Evolutionary conservation across 371 early-diverging fungal genomes (phyloP).

Genomic region (Actinomortierella ambigua): DNA sequence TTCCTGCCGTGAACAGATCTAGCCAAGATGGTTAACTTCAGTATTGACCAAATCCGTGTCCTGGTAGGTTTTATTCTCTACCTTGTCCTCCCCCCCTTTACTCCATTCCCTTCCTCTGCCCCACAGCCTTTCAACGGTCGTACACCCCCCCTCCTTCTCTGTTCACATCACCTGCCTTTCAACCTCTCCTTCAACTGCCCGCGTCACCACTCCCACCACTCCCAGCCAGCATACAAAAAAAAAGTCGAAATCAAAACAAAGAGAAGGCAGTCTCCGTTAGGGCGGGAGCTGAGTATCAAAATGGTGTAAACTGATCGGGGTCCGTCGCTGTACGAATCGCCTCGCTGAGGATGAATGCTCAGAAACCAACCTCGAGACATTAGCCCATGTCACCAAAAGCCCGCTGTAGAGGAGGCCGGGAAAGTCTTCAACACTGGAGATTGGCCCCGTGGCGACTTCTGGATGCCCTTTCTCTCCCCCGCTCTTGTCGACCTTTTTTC

Average conservation of each 20-base stretch:
- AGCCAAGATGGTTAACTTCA: slow-evolving; percentile 56
- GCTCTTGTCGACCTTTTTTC: too few relatives aligned
- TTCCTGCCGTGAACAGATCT: slow-evolving; percentile 20
- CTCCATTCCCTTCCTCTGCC: slow-evolving; percentile 1
- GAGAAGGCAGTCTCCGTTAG: too few relatives aligned
- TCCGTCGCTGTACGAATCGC: too few relatives aligned
- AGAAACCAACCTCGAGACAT: too few relatives aligned
- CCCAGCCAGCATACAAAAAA: background rate
- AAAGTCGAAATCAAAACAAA: background rate
- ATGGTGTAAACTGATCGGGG: too few relatives aligned
- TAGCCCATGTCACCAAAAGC: too few relatives aligned
- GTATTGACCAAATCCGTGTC: slow-evolving; percentile 66
- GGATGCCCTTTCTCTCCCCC: too few relatives aligned
- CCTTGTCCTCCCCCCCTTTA: background rate
- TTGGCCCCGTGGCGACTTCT: too few relatives aligned
- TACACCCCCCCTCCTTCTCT: background rate
- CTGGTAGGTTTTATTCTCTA: slow-evolving; percentile 47
- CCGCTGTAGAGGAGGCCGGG: too few relatives aligned
- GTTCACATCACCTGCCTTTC: background rate
- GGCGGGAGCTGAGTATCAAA: too few relatives aligned
- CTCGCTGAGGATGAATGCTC: too few relatives aligned
- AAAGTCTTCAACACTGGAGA: too few relatives aligned
- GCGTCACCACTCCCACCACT: background rate
- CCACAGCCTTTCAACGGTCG: background rate
- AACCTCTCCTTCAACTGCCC: slow-evolving; percentile 5